phyloP scores from a whole-genome alignment of 352 stramenopile genomes.

The Globisporangium nodosum region DNA sequence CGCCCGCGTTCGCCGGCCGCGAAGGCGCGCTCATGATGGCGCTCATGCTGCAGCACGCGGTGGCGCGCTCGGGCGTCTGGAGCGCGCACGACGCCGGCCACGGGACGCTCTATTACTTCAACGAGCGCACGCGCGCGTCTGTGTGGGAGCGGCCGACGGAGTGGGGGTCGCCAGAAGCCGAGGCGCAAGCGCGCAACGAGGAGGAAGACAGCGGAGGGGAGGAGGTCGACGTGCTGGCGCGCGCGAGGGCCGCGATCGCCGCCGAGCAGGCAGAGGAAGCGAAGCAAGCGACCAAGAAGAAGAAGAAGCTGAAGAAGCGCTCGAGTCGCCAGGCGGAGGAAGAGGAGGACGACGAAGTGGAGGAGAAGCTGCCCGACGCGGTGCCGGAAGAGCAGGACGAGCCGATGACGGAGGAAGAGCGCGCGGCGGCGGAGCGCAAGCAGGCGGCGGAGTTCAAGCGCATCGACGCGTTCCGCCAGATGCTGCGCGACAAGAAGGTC shows the following conservation, averaged over 20 bases:
- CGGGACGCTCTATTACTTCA: constrained; percentile 79
- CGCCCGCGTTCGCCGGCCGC: constrained; percentile 35
- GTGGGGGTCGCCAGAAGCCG: constrained; percentile 30
- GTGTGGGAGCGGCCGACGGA: constrained; percentile 66
- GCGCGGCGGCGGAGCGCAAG: constrained; percentile 20
- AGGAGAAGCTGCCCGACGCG: constrained; percentile 9
- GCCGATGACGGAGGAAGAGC: constrained; percentile 16
- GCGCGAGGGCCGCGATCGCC: too few species aligned
- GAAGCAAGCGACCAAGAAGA: too few species aligned
- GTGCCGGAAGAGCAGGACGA: background rate
- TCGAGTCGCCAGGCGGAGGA: background rate
- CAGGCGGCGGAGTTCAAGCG: constrained; percentile 37
- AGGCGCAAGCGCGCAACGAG: constrained; percentile 14
- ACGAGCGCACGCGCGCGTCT: constrained; percentile 56
- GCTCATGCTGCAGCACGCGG: constrained; percentile 69
- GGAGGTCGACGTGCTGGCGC: background rate
- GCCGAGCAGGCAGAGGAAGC: too few species aligned
- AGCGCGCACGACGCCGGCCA: constrained; percentile 65
- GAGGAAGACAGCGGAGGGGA: constrained; percentile 13
- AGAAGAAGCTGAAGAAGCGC: too few species aligned
- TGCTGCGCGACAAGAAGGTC: constrained; percentile 82
- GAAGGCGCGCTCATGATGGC: constrained; percentile 82
- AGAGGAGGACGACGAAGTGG: constrained; percentile 16
- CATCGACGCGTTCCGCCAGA: constrained; percentile 54
- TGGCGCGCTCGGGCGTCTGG: constrained; percentile 63